These are phyloP conservation scores for Candida pseudofarinosa DNA, from an alignment of 805 yeast species.

Conservation along the genomic window DNA sequence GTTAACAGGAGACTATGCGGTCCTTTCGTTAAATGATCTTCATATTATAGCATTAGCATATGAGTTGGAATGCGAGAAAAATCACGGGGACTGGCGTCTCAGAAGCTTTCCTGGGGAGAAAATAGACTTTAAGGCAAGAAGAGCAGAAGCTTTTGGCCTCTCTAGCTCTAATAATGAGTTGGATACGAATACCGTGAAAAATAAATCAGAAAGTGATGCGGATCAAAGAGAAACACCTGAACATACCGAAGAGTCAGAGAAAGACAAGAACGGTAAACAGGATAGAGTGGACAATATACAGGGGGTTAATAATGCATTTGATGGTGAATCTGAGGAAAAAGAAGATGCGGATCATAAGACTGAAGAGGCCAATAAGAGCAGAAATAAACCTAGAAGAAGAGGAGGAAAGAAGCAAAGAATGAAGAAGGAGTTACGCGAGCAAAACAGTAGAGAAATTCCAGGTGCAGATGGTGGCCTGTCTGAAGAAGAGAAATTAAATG, in stretches of 20 bases:
- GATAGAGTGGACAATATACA: slow-evolving; percentile 5
- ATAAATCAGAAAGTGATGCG: slow-evolving; percentile 6
- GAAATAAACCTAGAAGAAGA: slow-evolving; percentile 57
- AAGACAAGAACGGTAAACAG: slow-evolving; percentile 5
- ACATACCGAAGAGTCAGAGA: slow-evolving; percentile 13
- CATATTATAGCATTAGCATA: slow-evolving; percentile 89
- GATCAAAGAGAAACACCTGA: slow-evolving; percentile 19
- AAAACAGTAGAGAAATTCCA: slow-evolving; percentile 6
- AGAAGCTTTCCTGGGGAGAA: slow-evolving; percentile 71
- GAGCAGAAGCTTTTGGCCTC: neutral
- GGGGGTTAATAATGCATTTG: neutral
- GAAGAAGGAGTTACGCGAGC: slow-evolving; percentile 18
- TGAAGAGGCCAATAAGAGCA: slow-evolving; percentile 57
- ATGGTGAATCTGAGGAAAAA: neutral
- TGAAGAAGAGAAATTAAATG: neutral
- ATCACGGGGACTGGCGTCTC: slow-evolving; percentile 65
- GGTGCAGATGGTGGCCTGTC: slow-evolving; percentile 2
- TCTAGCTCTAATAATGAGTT: slow-evolving; percentile 6
- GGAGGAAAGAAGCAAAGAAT: slow-evolving; percentile 28
- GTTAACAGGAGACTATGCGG: slow-evolving; percentile 87
- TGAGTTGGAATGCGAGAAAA: slow-evolving; percentile 73
- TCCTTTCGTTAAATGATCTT: slow-evolving; percentile 84
- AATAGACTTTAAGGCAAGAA: slow-evolving; percentile 21
- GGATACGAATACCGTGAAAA: slow-evolving; percentile 6
- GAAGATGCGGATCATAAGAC: slow-evolving; percentile 11